Base-by-base conservation (phyloP, 495 filamentous ascomycete genomes). In the Tetracladium marchalianum region DNA sequence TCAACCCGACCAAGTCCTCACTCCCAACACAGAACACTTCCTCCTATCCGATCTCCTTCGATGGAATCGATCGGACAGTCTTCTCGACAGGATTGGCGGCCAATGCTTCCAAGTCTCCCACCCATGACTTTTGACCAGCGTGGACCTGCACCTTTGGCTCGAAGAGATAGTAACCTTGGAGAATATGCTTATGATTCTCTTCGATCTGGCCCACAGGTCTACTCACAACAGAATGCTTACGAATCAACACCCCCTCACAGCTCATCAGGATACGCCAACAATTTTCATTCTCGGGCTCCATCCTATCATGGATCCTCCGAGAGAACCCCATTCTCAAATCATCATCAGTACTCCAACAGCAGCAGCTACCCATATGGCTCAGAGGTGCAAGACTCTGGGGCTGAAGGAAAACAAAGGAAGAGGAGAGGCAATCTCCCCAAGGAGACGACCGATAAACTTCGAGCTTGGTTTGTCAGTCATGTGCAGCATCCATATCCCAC, bases 401-500 rank as follows among this genome's bases (percentile, higher is more conserved):
- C 58, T 12, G 69, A 72, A n/a, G 59, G 64, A 24, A 85, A 77
- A 61, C 73, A 76, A 39, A 67, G 87, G 41, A 78, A 67, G 47
- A 51, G 72, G 5, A 60, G 88, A 35, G 88, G 88, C 2, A 95
- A 95, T 53, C 65, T 95, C 12, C 88, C 88, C 15, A 93, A 92
- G 60, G 80, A 86, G 8, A 82, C 85, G 0, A 94, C 88, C 0
- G 82, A 87, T 61, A 80, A 82, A 44, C 70, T 95, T 34, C 77
- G 84, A n/a, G 66, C 72, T 11, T 95, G 88, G 88, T 87, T 92
- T 48, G 59, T 77, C 38, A 73, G 73, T 16, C 86, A 94, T 64
- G 61, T 89, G 4, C 68, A 78, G 24, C 87, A 90, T 57, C 87
- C 88, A 0, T 95, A 95, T 56, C 88, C 88, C 5, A 88, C 78